A percentile compares a stretch with the other conserved stretches of the same genome.
Evolutionary conservation across 306 rosid species (phyloP).

Genomic region (Vigna reflexopilosa): DNA sequence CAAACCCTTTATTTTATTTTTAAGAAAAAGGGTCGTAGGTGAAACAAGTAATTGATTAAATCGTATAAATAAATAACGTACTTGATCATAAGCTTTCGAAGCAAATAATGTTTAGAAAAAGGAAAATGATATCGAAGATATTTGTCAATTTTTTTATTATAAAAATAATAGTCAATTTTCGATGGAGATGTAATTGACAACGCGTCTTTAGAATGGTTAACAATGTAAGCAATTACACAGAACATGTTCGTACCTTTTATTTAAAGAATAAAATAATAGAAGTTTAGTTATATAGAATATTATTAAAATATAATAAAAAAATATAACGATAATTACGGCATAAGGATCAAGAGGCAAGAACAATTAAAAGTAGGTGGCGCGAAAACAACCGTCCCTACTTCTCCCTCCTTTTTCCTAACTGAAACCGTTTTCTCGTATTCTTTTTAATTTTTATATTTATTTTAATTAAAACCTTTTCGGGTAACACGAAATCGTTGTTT

Average conservation of each 20-base stretch:
- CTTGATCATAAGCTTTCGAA: neutral
- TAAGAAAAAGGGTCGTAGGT: neutral
- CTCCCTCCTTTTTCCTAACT: slow-evolving; percentile 50
- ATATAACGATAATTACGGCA: slow-evolving; percentile 3
- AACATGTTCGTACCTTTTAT: slow-evolving; percentile 10
- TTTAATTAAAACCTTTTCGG: neutral
- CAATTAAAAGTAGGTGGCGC: slow-evolving; percentile 71
- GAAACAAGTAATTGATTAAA: neutral
- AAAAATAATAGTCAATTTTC: neutral
- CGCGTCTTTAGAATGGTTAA: slow-evolving; percentile 5
- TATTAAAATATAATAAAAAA: neutral
- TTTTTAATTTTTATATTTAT: neutral
- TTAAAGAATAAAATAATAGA: slow-evolving; percentile 1
- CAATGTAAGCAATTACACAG: neutral
- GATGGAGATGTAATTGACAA: slow-evolving; percentile 2
- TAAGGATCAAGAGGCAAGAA: neutral
- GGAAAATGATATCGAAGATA: neutral
- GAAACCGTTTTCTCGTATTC: slow-evolving; percentile 59
- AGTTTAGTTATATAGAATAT: slow-evolving; percentile 1
- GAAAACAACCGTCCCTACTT: slow-evolving; percentile 55
- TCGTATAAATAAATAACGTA: neutral
- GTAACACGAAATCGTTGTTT: slow-evolving; percentile 16
- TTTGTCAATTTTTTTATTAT: no score
- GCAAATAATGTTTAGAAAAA: neutral
- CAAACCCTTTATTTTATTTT: neutral